Base-by-base conservation (phyloP, 495 filamentous ascomycete genomes). In the Trichodelitschia bisporula region DNA sequence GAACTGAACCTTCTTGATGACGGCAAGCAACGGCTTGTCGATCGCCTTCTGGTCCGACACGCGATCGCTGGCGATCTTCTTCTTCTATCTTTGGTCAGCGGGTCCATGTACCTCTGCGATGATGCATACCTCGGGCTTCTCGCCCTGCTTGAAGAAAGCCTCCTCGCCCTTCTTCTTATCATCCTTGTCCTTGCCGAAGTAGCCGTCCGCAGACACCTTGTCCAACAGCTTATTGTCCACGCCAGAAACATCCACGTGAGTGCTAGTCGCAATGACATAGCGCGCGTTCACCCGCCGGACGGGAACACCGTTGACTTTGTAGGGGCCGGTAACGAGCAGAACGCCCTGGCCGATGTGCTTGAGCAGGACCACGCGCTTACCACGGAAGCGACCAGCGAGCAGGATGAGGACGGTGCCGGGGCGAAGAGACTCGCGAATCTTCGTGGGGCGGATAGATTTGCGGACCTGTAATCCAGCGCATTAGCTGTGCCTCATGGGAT, bases 231-330 rank as follows among this genome's bases (percentile, higher is more conserved):
- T 64, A 48, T 62, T 47, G 58, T 92, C 79, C 48, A 95, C 56
- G 51, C 78, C 78, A 45, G 64, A 53, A 33, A 95, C 56, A 51
- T 92, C 76, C 42, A 99, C 66, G 55, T 72, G 77, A 46, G 71
- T 72, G 47, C 74, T 89, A 43, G 89, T 99, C 49, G 83, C 84
- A 55, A 95, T 95, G 39, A 99, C 89, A 60, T 95, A 99, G 65
- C 89, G 72, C 45, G 84, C 60, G 63, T 99, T 99, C 49, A 99
- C 86, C 57, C 89, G 69, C 55, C 89, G 72, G 47, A 99, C 74
- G 38, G 89, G 89, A 38, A 99, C 89, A 58, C 89, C 89, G 62
- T 99, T 99, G 64, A 95, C 72, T 73, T 91, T 95, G 74, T 93
- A 99, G 49, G 89, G 89, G 43, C 89, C 89, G 48, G 89, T 99